phyloP scores from a whole-genome alignment of 2,329 filamentous ascomycete species.

The Blastomyces silverae region DNA sequence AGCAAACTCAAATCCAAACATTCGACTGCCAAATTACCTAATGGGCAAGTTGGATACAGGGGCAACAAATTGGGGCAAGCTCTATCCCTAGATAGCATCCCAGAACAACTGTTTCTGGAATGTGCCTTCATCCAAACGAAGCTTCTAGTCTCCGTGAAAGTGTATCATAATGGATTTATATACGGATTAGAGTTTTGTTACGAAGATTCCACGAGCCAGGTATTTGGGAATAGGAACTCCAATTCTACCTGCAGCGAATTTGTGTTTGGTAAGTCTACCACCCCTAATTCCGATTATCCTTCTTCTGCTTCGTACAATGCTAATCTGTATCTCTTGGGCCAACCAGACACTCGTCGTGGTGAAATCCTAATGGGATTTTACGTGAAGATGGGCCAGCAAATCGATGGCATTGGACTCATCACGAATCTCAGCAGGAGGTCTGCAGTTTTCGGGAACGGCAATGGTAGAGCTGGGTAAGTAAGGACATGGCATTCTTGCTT shows the following conservation, averaged over 20 bases:
- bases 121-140: slow-evolving; percentile 62
- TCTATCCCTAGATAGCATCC: slow-evolving; percentile 61
- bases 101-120: slow-evolving; percentile 67
- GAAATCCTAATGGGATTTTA: slow-evolving; percentile 85
- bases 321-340: slow-evolving; percentile 19
- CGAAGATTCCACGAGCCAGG: slow-evolving; percentile 73
- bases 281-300: background rate
- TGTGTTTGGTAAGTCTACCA: slow-evolving; percentile 55
- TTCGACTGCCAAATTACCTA: slow-evolving; percentile 66
- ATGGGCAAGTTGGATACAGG: slow-evolving; percentile 66
- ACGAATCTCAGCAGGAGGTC: slow-evolving; percentile 85
- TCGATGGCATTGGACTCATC: slow-evolving; percentile 83
- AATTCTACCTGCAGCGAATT: slow-evolving; percentile 64
- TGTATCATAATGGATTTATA: slow-evolving; percentile 70
- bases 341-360: slow-evolving; percentile 68
- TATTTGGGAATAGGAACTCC: slow-evolving; percentile 74
- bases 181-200: slow-evolving; percentile 91
- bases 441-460: slow-evolving; percentile 71
- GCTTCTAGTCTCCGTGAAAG: slow-evolving; percentile 64
- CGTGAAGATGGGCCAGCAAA: slow-evolving; percentile 67
- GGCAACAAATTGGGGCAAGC: slow-evolving; percentile 68
- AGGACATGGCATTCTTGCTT: background rate
- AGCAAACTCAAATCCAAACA: slow-evolving; percentile 62
- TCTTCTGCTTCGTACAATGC: background rate
- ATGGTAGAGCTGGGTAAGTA: slow-evolving; percentile 74